Conservation (phyloP, 805 yeast genomes). For the Lipomyces mesembrius region DNA sequence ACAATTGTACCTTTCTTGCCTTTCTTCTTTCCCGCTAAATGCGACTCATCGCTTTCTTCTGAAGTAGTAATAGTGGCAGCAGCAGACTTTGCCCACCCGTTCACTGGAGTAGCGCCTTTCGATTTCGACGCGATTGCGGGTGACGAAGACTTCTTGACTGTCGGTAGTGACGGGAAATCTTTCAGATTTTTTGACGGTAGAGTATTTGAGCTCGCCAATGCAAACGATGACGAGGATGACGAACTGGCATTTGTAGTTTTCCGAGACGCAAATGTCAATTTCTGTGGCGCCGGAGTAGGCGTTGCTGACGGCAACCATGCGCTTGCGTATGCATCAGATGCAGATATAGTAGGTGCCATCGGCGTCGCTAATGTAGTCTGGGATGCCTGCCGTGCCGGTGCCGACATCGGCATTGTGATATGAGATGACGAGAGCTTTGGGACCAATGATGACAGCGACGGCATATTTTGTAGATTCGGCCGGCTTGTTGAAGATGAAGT, state of each 20-base stretch:
- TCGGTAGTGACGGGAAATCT: conserved; percentile 35
- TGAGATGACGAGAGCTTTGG: conserved; percentile 6
- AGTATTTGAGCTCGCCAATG: not conserved
- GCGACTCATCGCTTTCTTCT: not conserved
- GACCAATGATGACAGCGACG: conserved; percentile 5
- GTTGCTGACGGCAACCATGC: conserved; percentile 29
- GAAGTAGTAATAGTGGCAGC: conserved; percentile 7
- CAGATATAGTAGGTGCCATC: conserved; percentile 17
- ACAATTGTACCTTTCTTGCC: conserved; percentile 31
- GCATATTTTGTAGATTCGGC: conserved; percentile 19
- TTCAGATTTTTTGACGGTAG: conserved; percentile 22
- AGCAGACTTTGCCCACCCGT: conserved; percentile 18
- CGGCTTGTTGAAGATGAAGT: conserved; percentile 12
- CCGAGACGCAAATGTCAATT: conserved; percentile 19
- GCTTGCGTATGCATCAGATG: conserved; percentile 24
- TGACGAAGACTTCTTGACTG: conserved; percentile 7
- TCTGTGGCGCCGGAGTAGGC: conserved; percentile 20
- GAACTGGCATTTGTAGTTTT: conserved; percentile 10
- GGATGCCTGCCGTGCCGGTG: conserved; percentile 15
- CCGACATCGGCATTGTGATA: conserved; percentile 17
- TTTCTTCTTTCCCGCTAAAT: conserved; percentile 11
- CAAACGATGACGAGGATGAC: conserved; percentile 3
- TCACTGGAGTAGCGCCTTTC: conserved; percentile 9
- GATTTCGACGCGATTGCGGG: not conserved
- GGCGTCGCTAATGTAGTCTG: conserved; percentile 20